Base-by-base conservation (phyloP, 2,329 filamentous ascomycete genomes). In the Aspergillus phoenicis region DNA sequence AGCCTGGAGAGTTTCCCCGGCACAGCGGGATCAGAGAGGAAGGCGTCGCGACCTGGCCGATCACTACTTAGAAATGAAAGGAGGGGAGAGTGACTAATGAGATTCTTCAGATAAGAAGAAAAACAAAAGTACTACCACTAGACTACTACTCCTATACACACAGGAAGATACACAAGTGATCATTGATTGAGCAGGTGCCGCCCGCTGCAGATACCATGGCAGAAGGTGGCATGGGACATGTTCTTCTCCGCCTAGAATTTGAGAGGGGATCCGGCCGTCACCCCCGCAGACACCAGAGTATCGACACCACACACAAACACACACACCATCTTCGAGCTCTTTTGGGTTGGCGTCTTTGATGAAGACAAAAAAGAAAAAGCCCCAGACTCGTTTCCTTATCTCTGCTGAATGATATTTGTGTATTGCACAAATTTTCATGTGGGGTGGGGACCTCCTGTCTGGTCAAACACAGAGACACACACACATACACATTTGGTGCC, bases 71-170 rank as follows among this genome's bases (percentile, higher is more conserved):
- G 22, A 57, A 17, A 57, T 48, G 36, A 56, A 33, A 48, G 52
- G 39, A 52, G 53, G 53, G 45, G 45, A 36, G 8, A 52, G 33
- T 43, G 56, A 36, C 61, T 60, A 56, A 56, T 62, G 4, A 59
- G 43, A 62, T 57, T 47, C 5, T 26, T 54, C 41, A 59, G 62
- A 64, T 62, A 64, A 62, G 59, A 41, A n/a, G 22, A 36, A 36
- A 13, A 15, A 22, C 59, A 59, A 64, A 64, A 64, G 59, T 64
- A 64, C 62, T 17, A n/a, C 30, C 13, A 36, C 33, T 11, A 30
- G 28, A 36, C 33, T 15, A 36, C 33, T 5, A 36, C 33, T 13
- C 10, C 4, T 36, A 13, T 36, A 36, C 33, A 36, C 33, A 11
- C 33, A 15, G 30, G 11, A 36, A 36, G 10, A 36, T 36, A 36